These are phyloP conservation scores for Canavalia ensiformis DNA, from an alignment of 306 rosid species.

Conservation along the genomic window DNA sequence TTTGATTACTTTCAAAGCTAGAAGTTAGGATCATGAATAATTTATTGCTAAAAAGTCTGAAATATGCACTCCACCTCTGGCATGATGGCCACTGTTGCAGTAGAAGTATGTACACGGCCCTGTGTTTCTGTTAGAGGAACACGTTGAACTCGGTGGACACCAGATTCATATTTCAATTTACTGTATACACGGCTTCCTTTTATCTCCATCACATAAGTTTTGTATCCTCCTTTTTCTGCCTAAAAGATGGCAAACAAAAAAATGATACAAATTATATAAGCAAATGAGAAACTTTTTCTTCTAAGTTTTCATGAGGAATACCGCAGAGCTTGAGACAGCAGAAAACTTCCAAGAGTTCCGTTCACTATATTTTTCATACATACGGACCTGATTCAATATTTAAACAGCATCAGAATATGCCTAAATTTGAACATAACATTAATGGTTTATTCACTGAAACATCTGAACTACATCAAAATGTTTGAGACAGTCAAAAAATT, in stretches of 20 bases:
- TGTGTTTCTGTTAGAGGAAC: conserved; percentile 98
- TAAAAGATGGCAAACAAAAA: conserved; percentile 46
- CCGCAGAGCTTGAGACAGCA: conserved; percentile 78
- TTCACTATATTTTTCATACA: conserved; percentile 94
- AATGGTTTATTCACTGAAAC: conserved; percentile 41
- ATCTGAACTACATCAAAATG: conserved; percentile 36
- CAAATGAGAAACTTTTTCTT: conserved; percentile 30
- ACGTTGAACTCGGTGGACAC: conserved; percentile 98
- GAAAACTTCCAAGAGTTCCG: conserved; percentile 80
- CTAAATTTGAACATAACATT: conserved; percentile 40
- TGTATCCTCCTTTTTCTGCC: conserved; percentile 98
- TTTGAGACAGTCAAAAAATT: conserved; percentile 29
- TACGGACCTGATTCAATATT: conserved; percentile 76
- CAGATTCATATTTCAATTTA: conserved; percentile 94
- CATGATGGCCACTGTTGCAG: conserved; percentile 99
- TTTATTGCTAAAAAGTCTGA: conserved; percentile 35
- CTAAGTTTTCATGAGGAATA: conserved; percentile 44
- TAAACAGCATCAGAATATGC: conserved; percentile 43
- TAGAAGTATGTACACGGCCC: conserved; percentile 98
- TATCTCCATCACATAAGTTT: conserved; percentile 95
- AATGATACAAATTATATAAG: conserved; percentile 41
- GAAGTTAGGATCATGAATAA: conserved; percentile 30
- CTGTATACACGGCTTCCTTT: conserved; percentile 94
- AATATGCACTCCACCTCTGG: conserved; percentile 81
- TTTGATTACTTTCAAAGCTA: conserved; percentile 25